Evolutionary conservation across 164 flowering plant species (phyloP).

Genomic region (Buxus sempervirens): DNA sequence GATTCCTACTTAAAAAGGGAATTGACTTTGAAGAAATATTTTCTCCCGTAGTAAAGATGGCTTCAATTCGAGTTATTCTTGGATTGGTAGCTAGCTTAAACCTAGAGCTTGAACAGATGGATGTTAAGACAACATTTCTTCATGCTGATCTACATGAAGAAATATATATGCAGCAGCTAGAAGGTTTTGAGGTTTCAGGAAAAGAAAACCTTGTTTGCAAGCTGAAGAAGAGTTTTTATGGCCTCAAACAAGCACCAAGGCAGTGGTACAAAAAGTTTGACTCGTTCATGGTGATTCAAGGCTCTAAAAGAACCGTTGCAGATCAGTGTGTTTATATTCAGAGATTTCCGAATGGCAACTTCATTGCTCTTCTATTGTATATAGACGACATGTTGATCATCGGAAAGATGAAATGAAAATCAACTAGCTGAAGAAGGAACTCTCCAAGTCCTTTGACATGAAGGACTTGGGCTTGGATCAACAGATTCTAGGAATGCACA

Average conservation of each 20-base stretch:
- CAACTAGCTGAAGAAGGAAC: background rate
- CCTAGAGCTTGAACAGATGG: background rate
- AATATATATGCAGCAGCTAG: background rate
- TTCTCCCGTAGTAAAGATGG: background rate
- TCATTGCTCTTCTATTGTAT: background rate
- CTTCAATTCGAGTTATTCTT: background rate
- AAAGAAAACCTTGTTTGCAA: background rate
- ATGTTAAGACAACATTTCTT: slow-evolving; percentile 2
- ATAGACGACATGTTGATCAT: background rate
- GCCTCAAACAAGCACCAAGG: background rate
- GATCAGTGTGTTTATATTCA: background rate
- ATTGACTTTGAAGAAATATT: slow-evolving; percentile 2
- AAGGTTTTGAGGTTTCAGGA: background rate
- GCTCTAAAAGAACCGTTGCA: background rate
- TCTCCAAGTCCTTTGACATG: background rate
- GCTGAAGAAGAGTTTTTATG: background rate
- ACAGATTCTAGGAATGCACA: background rate
- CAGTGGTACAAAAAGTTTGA: slow-evolving; percentile 2
- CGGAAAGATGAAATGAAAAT: background rate
- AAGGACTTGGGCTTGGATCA: background rate
- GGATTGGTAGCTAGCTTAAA: slow-evolving; percentile 3
- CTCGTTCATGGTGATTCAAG: background rate
- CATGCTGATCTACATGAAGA: background rate
- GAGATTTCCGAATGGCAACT: background rate
- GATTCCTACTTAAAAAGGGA: background rate